These are phyloP conservation scores for Cladosporium sp. DNA, from an alignment of 2,329 filamentous ascomycete species.

Conservation along the genomic window DNA sequence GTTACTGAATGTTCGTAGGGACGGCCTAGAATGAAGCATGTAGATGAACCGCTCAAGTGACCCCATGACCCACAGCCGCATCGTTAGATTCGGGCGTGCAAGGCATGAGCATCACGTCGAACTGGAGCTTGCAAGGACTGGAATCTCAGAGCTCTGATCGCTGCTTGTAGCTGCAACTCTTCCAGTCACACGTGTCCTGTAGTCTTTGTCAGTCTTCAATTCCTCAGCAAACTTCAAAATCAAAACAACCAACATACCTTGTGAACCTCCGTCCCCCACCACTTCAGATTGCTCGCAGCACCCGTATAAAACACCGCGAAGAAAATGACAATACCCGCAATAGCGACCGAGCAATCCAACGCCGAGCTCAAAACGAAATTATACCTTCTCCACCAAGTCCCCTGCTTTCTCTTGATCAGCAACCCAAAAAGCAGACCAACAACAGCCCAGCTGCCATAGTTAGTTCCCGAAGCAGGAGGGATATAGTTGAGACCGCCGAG, in stretches of 20 bases:
- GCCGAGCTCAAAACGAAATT: conserved; percentile 35
- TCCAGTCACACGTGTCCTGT: background rate
- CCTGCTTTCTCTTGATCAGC: conserved; percentile 59
- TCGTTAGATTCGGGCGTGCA: too few relatives aligned
- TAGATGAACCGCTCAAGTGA: too few relatives aligned
- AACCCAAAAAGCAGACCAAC: conserved; percentile 25
- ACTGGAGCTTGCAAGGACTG: too few relatives aligned
- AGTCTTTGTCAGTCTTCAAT: too few relatives aligned
- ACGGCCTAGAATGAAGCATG: too few relatives aligned
- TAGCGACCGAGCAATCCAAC: conserved; percentile 33
- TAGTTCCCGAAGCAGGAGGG: conserved; percentile 74
- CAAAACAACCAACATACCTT: conserved; percentile 61
- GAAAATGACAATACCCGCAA: conserved; percentile 34
- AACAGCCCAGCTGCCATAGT: conserved; percentile 77
- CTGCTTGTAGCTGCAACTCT: background rate
- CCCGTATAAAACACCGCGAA: conserved; percentile 27
- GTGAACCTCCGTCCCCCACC: conserved; percentile 64
- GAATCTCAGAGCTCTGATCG: background rate
- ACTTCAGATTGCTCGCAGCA: conserved; percentile 45
- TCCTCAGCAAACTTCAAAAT: too few relatives aligned
- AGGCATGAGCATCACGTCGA: too few relatives aligned
- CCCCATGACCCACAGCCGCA: too few relatives aligned
- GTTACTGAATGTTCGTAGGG: too few relatives aligned
- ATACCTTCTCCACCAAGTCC: conserved; percentile 32
- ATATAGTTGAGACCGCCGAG: conserved; percentile 58